Percentiles rank a stretch among this genome's conserved stretches.
Conservation (phyloP, 148 eudicot species). For the Persicaria tinctoria region DNA sequence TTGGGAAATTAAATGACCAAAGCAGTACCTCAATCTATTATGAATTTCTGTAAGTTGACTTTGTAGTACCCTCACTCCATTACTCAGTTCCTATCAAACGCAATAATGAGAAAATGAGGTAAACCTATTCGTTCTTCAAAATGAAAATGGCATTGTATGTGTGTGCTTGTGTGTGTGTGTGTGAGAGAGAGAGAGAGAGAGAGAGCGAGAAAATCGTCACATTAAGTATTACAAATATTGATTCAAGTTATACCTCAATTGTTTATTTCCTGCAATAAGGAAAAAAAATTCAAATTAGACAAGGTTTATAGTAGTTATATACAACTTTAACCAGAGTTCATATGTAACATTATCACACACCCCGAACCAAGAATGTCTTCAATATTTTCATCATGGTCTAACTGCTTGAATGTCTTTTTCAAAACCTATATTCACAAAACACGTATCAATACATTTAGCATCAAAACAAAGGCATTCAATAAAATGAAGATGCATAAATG, state of each 20-base stretch:
- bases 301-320: background rate
- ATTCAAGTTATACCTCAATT: constrained; percentile 36
- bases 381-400: constrained; percentile 64
- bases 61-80: constrained; percentile 39
- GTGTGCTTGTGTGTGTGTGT: background rate
- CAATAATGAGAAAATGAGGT: constrained; percentile 10
- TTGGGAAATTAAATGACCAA: background rate
- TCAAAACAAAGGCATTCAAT: background rate
- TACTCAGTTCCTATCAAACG: constrained; percentile 40
- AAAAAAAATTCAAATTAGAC: constrained; percentile 10
- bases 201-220: background rate
- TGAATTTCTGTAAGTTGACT: constrained; percentile 40
- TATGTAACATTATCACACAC: constrained; percentile 22
- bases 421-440: constrained; percentile 36
- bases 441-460: constrained; percentile 9
- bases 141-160: background rate
- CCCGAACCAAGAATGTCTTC: constrained; percentile 60
- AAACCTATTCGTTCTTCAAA: background rate
- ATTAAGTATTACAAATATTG: background rate
- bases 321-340: constrained; percentile 4
- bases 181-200: too few species aligned
- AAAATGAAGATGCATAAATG: background rate
- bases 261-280: constrained; percentile 53
- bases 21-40: constrained; percentile 43
- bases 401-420: constrained; percentile 70